Base-by-base conservation (phyloP, 2,329 filamentous ascomycete genomes). In the Pseudogymnoascus sp. region DNA sequence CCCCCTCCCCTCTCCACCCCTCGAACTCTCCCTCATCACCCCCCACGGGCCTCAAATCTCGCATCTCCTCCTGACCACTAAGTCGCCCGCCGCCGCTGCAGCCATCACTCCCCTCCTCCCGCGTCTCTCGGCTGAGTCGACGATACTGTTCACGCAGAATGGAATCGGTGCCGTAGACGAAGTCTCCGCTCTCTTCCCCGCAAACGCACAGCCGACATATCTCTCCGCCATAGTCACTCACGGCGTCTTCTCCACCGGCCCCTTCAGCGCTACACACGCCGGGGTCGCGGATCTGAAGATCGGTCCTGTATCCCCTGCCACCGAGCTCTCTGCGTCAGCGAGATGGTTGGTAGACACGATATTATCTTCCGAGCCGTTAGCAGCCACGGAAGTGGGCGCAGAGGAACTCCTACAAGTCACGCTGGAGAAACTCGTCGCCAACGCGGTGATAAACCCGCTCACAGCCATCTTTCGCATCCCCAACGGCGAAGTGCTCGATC, bases 61-160 rank as follows among this genome's bases (percentile, higher is more conserved):
- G 64, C 89, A 90, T 69, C 80, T 97, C 41, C 84, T 97, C 64
- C 76, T 97, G 22, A 81, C 89, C 2, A 89, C 87, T 30, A 97
- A 96, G 73, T 83, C 91, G 0, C 76, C 82, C 2, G 75, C 82
- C 37, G 89, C 89, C 0, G 72, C 89, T n/a, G 75, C 80, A 1
- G 87, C 89, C 39, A 74, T 79, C 4, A 78, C 79, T 59, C 71
- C 76, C 16, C 73, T 96, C 12, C 76, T 81, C 6, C 74, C 81
- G 1, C 82, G 96, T 59, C 79, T 86, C 2, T 80, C 84, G 64
- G 72, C 75, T 2, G 73, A 79, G 3, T 90, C 86, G n/a, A 88
- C 89, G 0, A 83, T 97, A n/a, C 79, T 88, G 11, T 89, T 97
- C 68, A 76, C 90, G 22, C 92, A 97, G 68, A 96, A 96, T 68